Evolutionary conservation across 2,329 filamentous ascomycete species (phyloP).

Genomic region (Plectosphaerella plurivora): DNA sequence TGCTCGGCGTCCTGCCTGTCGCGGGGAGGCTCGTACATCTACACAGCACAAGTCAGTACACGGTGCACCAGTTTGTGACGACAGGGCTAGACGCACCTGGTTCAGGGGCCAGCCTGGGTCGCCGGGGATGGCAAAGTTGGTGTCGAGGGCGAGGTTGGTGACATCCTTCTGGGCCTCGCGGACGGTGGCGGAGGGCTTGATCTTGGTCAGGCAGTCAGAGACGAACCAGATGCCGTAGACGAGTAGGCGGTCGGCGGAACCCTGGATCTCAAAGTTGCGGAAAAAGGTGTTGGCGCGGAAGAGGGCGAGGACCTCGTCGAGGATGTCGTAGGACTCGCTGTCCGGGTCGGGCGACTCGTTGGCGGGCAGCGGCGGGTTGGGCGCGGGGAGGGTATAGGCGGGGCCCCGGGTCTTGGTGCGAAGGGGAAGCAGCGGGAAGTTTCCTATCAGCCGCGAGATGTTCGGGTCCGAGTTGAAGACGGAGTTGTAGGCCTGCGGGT

Average conservation of each 20-base stretch:
- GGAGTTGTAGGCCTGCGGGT: slow-evolving; percentile 84
- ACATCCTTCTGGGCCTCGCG: slow-evolving; percentile 67
- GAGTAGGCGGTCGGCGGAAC: slow-evolving; percentile 85
- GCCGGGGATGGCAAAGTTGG: slow-evolving; percentile 88
- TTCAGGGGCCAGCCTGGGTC: slow-evolving; percentile 92
- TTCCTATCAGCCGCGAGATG: slow-evolving; percentile 62
- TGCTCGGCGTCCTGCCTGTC: slow-evolving; percentile 87
- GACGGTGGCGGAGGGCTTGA: slow-evolving; percentile 66
- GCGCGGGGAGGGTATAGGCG: slow-evolving; percentile 73
- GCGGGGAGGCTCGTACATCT: slow-evolving; percentile 84
- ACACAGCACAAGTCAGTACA: neutral
- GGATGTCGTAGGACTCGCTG: slow-evolving; percentile 89
- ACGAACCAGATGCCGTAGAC: slow-evolving; percentile 97
- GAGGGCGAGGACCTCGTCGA: slow-evolving; percentile 87
- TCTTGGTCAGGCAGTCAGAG: slow-evolving; percentile 84
- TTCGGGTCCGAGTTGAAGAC: slow-evolving; percentile 86
- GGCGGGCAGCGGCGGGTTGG: slow-evolving; percentile 51
- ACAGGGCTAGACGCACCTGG: slow-evolving; percentile 63
- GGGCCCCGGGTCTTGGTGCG: slow-evolving; percentile 95
- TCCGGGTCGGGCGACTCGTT: slow-evolving; percentile 71
- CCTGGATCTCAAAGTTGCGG: slow-evolving; percentile 98
- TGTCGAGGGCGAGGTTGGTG: slow-evolving; percentile 85
- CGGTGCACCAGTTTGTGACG: no score
- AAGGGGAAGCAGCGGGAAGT: slow-evolving; percentile 91
- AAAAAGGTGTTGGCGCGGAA: slow-evolving; percentile 99